phyloP scores from a whole-genome alignment of 1,139 yeast genomes.

The Sugiyamaella xylanicola region DNA sequence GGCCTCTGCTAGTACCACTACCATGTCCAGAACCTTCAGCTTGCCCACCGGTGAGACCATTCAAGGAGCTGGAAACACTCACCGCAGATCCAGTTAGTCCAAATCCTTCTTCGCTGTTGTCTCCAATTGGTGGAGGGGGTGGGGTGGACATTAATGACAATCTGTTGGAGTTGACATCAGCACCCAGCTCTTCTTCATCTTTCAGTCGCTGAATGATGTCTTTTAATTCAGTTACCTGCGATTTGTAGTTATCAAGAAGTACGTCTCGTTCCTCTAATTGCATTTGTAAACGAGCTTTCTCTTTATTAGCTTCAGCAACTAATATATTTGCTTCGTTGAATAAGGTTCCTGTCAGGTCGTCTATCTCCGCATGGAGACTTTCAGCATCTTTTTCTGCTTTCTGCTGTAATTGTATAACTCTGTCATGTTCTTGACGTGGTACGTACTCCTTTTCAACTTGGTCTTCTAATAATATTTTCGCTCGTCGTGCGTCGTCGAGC shows the following conservation, averaged over 20 bases:
- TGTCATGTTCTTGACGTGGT: slow-evolving; percentile 31
- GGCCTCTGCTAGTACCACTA: background rate
- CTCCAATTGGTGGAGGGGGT: slow-evolving; percentile 14
- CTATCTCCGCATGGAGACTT: slow-evolving; percentile 63
- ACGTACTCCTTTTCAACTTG: slow-evolving; percentile 34
- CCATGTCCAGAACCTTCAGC: too few relatives aligned
- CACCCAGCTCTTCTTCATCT: slow-evolving; percentile 36
- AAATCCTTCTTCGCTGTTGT: background rate
- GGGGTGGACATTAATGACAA: slow-evolving; percentile 19
- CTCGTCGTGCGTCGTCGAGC: slow-evolving; percentile 35
- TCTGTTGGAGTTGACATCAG: slow-evolving; percentile 8
- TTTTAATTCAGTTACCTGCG: slow-evolving; percentile 72
- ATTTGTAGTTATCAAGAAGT: slow-evolving; percentile 64
- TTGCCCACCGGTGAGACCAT: background rate
- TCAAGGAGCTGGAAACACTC: slow-evolving; percentile 5
- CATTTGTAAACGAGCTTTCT: slow-evolving; percentile 55
- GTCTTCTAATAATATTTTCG: slow-evolving; percentile 34
- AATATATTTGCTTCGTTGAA: slow-evolving; percentile 72
- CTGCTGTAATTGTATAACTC: slow-evolving; percentile 34
- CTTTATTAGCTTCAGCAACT: slow-evolving; percentile 65
- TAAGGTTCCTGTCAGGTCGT: slow-evolving; percentile 65
- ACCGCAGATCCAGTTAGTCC: background rate
- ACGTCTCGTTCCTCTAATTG: slow-evolving; percentile 73
- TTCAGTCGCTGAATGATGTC: slow-evolving; percentile 53
- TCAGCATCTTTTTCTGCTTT: slow-evolving; percentile 56